phyloP scores from a whole-genome alignment of 2,329 filamentous ascomycete species.

The Arthrocladium fulminans region DNA sequence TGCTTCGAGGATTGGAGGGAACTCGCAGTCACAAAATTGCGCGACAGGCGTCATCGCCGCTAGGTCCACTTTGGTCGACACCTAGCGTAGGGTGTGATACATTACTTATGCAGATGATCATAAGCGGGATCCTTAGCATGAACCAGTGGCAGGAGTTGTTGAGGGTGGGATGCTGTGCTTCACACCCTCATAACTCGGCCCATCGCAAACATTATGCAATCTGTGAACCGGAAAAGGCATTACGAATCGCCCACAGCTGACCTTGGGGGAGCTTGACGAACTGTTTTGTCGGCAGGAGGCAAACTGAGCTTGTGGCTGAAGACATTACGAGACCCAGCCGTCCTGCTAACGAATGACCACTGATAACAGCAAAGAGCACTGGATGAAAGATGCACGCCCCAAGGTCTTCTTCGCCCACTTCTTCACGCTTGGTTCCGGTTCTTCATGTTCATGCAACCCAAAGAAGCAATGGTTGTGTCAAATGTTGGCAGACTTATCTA shows the following conservation, averaged over 20 bases:
- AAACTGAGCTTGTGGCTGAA: no score
- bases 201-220: not conserved
- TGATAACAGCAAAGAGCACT: no score
- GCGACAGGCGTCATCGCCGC: not conserved
- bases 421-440: no score
- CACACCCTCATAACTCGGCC: not conserved
- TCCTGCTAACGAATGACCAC: no score
- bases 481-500: not conserved
- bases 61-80: not conserved
- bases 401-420: no score
- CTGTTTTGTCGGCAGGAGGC: no score
- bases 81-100: not conserved
- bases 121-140: not conserved
- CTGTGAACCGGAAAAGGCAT: not conserved
- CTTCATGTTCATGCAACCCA: no score
- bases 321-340: no score
- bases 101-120: constrained; percentile 7
- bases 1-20: not conserved
- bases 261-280: no score
- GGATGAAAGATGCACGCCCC: no score
- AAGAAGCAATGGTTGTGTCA: no score
- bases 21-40: not conserved
- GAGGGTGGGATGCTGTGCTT: not conserved
- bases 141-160: not conserved
- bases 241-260: not conserved